Percentiles rank a stretch among this genome's conserved stretches.
phyloP scores from a whole-genome alignment of 768 basidiomycete genomes.

The Termitomyces sp. region DNA sequence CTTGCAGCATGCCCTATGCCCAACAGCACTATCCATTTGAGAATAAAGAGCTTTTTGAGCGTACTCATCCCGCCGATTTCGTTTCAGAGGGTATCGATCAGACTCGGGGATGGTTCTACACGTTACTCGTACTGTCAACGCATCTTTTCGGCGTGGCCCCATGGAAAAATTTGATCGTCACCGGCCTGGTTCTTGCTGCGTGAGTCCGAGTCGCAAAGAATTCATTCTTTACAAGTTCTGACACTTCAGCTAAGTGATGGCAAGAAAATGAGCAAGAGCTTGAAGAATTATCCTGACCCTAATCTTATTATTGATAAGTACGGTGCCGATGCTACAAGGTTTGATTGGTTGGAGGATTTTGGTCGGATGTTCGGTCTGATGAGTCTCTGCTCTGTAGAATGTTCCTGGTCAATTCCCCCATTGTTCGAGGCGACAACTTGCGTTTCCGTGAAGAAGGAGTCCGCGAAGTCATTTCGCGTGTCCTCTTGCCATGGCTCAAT shows the following conservation, averaged over 20 bases:
- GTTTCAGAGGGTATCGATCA: constrained; percentile 98
- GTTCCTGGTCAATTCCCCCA: constrained; percentile 98
- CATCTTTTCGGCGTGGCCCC: constrained; percentile 91
- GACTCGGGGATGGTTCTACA: constrained; percentile 99
- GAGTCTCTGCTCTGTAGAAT: constrained; percentile 44
- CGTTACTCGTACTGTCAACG: constrained; percentile 90
- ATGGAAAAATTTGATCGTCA: constrained; percentile 97
- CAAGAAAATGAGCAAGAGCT: constrained; percentile 99
- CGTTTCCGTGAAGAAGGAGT: constrained; percentile 98
- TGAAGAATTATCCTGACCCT: constrained; percentile 93
- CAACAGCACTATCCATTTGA: constrained; percentile 98
- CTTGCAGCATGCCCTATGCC: constrained; percentile 91
- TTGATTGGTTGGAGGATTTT: background rate
- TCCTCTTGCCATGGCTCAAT: constrained; percentile 96
- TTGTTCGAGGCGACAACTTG: constrained; percentile 95
- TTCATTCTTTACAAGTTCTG: background rate
- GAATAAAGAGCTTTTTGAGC: constrained; percentile 84
- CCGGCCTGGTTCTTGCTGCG: constrained; percentile 93
- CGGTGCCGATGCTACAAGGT: constrained; percentile 95
- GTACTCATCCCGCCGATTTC: constrained; percentile 90
- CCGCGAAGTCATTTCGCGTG: constrained; percentile 93
- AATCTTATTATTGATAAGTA: constrained; percentile 84
- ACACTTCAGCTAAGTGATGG: constrained; percentile 58
- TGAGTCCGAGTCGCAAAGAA: constrained; percentile 48
- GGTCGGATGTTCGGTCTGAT: constrained; percentile 1